Evolutionary conservation across 345 rosid genomes (phyloP), one percentile per base, ranked within the genome.

Genomic region (Salix brachista): DNA sequence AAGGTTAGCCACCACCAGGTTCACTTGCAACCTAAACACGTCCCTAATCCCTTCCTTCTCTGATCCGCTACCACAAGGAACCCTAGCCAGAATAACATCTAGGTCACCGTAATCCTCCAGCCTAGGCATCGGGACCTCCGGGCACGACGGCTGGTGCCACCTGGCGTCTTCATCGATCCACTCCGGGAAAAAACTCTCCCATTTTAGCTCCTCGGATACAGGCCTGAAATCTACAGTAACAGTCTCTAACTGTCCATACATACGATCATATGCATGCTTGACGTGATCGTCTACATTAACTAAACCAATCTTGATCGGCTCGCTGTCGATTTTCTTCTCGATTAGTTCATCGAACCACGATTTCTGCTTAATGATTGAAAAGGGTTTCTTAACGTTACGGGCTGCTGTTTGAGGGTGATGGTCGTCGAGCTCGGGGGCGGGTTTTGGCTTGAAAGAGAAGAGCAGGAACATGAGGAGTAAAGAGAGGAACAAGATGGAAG

Each of bases 1-100:
- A n/a, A 93, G 81, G 75, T 86, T 90, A 3, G 97, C 97, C 71
- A 83, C 94, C 77, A 90, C 94, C 83, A 96, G 41, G 77, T 90
- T 93, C 26, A 91, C 89, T 61, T 96, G 98, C 72, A 96, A 81
- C 89, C 97, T 85, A 25, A 82, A 79, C 81, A 91, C 83, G 54
- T 92, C 92, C 81, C 97, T 88, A 6, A 83, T 41, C 70, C 91
- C 94, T 64, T 83, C 52, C 42, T 70, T 71, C 69, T 68, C 85
- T 16, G 8, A 3, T 14, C 78, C 69, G 36, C 78, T 75, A 1
- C 79, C 83, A 18, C 99, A 91, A 3, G 97, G 97, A 23, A 88
- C 90, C 77, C 75, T 75, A 4, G 88, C 97, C 71, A 96, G 89
- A 8, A 96, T 75, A 48, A 93, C 88, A 56, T 93, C 87, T 16